Evolutionary conservation across 768 basidiomycete species (phyloP).

Genomic region (Termitomyces sp.): DNA sequence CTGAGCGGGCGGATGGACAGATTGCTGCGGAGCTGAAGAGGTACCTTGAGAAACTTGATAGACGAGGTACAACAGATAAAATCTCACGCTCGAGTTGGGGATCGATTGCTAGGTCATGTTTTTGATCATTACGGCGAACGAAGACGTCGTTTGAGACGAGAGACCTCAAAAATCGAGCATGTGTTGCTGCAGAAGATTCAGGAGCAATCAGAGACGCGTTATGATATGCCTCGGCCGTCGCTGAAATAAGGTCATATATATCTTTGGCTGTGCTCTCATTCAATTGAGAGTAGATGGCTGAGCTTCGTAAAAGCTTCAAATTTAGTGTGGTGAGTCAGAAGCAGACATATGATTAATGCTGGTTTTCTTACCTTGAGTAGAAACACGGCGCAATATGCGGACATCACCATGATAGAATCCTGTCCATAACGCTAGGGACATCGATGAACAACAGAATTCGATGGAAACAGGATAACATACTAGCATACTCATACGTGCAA

Average conservation of each 20-base stretch:
- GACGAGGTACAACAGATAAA: neutral
- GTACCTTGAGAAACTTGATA: constrained; percentile 1
- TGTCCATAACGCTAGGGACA: constrained; percentile 68
- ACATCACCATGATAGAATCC: constrained; percentile 82
- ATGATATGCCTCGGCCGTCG: constrained; percentile 75
- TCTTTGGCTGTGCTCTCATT: constrained; percentile 57
- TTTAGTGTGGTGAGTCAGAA: constrained; percentile 1
- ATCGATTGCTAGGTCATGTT: constrained; percentile 45
- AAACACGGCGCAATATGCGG: constrained; percentile 80
- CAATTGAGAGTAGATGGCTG: constrained; percentile 51
- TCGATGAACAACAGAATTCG: neutral
- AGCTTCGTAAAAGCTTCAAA: constrained; percentile 61
- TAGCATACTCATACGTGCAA: constrained; percentile 68
- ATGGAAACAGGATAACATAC: constrained; percentile 31
- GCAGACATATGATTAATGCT: neutral
- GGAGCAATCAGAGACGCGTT: constrained; percentile 60
- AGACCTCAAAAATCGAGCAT: constrained; percentile 73
- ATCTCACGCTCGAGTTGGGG: constrained; percentile 49
- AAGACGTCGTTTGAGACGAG: constrained; percentile 62
- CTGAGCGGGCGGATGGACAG: constrained; percentile 18
- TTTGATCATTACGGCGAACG: constrained; percentile 36
- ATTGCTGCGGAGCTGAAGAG: constrained; percentile 17
- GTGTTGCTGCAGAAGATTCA: constrained; percentile 64
- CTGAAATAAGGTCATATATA: constrained; percentile 59
- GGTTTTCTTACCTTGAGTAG: constrained; percentile 58